A percentile compares a stretch with the other conserved stretches of the same genome.
Conservation (phyloP, 768 basidiomycete species). For the Auricularia sp. region DNA sequence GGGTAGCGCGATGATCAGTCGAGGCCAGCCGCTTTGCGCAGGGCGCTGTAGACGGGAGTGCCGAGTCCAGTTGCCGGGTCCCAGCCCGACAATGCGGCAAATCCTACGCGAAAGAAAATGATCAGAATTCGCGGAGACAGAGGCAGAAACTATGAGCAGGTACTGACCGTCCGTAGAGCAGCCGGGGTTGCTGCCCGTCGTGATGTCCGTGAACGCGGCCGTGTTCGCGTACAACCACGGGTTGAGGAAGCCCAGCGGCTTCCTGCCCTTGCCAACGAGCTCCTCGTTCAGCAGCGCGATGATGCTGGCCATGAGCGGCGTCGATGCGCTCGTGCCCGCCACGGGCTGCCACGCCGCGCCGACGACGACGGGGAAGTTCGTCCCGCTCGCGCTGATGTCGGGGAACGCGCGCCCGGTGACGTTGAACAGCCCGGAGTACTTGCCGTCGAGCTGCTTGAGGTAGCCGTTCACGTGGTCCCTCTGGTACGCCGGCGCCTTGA, state of each 20-base stretch:
- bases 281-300: conserved; percentile 25
- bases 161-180: conserved; percentile 5
- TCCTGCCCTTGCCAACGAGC: conserved; percentile 19
- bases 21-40: background rate
- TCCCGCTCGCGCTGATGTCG: conserved; percentile 15
- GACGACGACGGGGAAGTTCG: conserved; percentile 22
- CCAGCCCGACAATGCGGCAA: conserved; percentile 4
- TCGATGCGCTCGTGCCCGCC: conserved; percentile 27
- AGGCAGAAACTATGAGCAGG: background rate
- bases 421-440: conserved; percentile 18
- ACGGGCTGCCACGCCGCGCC: conserved; percentile 32
- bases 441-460: conserved; percentile 17
- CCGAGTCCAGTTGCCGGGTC: conserved; percentile 5
- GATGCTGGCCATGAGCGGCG: conserved; percentile 24
- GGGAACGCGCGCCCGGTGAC: conserved; percentile 17
- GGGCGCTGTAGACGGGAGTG: conserved; percentile 1
- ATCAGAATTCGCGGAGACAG: background rate
- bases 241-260: conserved; percentile 26
- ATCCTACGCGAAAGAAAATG: background rate
- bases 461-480: conserved; percentile 17
- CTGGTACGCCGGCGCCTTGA: conserved; percentile 23
- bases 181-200: conserved; percentile 15
- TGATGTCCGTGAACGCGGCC: conserved; percentile 24
- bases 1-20: background rate
- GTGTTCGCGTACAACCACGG: conserved; percentile 23